Conservation (phyloP, 2,329 filamentous ascomycete genomes). For the Pseudogymnoascus sp. region DNA sequence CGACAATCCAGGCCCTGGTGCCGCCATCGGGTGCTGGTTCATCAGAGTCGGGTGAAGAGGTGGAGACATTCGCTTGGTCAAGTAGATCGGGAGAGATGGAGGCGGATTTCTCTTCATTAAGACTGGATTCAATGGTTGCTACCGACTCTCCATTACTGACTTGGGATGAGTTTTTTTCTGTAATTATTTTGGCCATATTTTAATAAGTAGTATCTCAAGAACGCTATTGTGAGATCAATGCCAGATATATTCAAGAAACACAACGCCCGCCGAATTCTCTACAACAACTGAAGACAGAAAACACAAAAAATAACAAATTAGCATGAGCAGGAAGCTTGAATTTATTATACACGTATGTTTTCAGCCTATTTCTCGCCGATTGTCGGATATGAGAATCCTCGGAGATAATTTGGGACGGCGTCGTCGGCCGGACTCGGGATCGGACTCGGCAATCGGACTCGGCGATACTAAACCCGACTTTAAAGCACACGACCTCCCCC, state of each 20-base stretch:
- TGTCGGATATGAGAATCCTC: neutral
- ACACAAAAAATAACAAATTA: neutral
- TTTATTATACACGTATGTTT: neutral
- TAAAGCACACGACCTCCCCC: neutral
- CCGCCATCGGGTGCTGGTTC: conserved; percentile 17
- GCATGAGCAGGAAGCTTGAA: neutral
- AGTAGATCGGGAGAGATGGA: conserved; percentile 32
- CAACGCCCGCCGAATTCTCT: neutral
- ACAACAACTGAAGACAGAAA: neutral
- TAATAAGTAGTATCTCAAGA: neutral
- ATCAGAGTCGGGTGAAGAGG: conserved; percentile 32
- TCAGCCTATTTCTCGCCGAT: neutral
- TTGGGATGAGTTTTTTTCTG: neutral
- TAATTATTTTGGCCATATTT: neutral
- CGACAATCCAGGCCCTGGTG: conserved; percentile 11
- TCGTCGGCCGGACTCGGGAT: neutral
- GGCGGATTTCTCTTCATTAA: conserved; percentile 24
- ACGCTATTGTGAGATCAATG: neutral
- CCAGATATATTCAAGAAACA: neutral
- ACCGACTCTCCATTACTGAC: no score
- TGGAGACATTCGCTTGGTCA: conserved; percentile 22
- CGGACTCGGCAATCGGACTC: conserved; percentile 15
- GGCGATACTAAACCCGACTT: conserved; percentile 16
- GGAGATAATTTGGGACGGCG: neutral
- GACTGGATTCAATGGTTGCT: neutral